phyloP scores from a whole-genome alignment of 2,329 filamentous ascomycete species.

The Alternaria sp. region DNA sequence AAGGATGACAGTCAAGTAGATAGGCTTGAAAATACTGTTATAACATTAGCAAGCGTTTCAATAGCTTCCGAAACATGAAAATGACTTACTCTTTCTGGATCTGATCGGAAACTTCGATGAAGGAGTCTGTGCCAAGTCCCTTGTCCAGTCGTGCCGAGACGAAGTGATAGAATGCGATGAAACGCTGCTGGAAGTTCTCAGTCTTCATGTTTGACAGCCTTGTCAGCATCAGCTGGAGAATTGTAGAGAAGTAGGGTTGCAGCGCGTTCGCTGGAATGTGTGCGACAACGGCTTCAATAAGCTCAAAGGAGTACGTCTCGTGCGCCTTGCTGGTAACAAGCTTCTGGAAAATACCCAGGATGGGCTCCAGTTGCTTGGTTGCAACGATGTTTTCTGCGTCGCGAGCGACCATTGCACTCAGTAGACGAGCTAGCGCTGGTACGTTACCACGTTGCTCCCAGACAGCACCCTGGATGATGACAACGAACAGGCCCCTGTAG shows the following conservation, averaged over 20 bases:
- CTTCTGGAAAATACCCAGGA: constrained; percentile 96
- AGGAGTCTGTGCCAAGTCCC: constrained; percentile 91
- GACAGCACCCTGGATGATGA: constrained; percentile 79
- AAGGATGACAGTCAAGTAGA: constrained; percentile 88
- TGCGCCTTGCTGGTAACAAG: constrained; percentile 82
- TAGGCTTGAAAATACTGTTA: constrained; percentile 75
- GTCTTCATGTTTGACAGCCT: constrained; percentile 75
- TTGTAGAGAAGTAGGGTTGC: constrained; percentile 78
- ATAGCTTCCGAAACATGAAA: not conserved
- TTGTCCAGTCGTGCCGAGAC: constrained; percentile 80
- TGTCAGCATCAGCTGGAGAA: constrained; percentile 83
- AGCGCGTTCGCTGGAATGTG: constrained; percentile 77
- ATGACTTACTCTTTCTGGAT: constrained; percentile 71
- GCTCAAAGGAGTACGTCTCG: constrained; percentile 86
- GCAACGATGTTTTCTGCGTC: constrained; percentile 75
- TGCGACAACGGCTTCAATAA: constrained; percentile 81
- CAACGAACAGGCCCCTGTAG: constrained; percentile 79
- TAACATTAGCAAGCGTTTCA: constrained; percentile 24
- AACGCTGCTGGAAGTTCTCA: constrained; percentile 84
- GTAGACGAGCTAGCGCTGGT: constrained; percentile 84
- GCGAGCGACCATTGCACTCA: constrained; percentile 84
- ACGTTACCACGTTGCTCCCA: constrained; percentile 96
- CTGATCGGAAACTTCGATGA: constrained; percentile 82
- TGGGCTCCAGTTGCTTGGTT: constrained; percentile 82
- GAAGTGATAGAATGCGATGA: constrained; percentile 94